These are phyloP conservation scores for Papilionanthe hybrid DNA, from an alignment of 116 monocot genomes.

Conservation along the genomic window DNA sequence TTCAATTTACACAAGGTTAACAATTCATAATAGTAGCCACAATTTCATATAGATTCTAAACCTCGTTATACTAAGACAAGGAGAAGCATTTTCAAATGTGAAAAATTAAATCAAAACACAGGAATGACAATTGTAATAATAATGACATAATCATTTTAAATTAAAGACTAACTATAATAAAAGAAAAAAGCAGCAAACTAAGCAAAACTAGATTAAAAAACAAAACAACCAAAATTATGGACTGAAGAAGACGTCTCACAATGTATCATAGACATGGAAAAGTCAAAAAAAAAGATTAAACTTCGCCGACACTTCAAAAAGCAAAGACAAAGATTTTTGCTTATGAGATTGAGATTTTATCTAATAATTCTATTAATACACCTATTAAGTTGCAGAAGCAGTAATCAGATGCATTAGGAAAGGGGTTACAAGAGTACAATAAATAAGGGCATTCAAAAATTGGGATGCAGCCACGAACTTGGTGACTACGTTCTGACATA, in stretches of 20 bases:
- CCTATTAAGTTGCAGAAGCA: background rate
- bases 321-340: background rate
- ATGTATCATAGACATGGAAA: background rate
- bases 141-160: background rate
- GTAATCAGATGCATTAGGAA: background rate
- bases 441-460: background rate
- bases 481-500: background rate
- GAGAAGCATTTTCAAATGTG: no score
- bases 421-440: background rate
- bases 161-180: background rate
- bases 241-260: no score
- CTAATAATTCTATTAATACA: background rate
- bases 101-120: no score
- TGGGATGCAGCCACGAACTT: background rate
- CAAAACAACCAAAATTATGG: background rate
- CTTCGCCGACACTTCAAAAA: background rate
- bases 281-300: background rate
- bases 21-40: no score
- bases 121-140: background rate
- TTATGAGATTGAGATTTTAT: background rate
- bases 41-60: no score
- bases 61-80: no score
- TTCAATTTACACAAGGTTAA: no score
- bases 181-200: background rate
- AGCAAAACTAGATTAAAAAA: background rate